These are phyloP conservation scores for Auricularia auricula-judae DNA, from an alignment of 768 basidiomycete genomes.

Conservation along the genomic window DNA sequence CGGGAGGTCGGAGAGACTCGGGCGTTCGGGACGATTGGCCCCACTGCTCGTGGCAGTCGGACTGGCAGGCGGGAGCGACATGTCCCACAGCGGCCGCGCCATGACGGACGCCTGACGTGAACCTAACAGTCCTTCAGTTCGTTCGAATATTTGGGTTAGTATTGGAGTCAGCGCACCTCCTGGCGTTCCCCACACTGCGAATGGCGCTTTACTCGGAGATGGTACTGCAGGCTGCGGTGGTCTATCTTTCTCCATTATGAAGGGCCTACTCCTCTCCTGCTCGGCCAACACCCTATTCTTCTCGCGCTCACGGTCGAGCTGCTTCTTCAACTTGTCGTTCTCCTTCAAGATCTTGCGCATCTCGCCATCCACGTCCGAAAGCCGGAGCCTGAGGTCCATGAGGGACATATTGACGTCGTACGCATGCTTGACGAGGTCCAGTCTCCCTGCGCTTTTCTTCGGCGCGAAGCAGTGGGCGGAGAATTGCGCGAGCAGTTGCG, in stretches of 20 bases:
- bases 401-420: background rate
- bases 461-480: conserved; percentile 47
- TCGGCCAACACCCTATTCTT: background rate
- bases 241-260: too few species aligned
- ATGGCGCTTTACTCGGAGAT: background rate
- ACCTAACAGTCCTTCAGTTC: too few species aligned
- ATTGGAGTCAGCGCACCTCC: background rate
- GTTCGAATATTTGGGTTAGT: too few species aligned
- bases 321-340: background rate
- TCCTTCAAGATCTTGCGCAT: background rate
- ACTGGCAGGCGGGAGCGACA: too few species aligned
- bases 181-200: background rate
- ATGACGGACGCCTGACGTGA: too few species aligned
- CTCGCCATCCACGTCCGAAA: background rate
- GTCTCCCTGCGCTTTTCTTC: conserved; percentile 9
- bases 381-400: background rate
- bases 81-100: too few species aligned
- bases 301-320: background rate
- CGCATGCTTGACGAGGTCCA: conserved; percentile 6
- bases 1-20: too few species aligned
- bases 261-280: background rate
- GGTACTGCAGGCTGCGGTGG: background rate
- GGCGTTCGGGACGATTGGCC: too few species aligned
- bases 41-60: too few species aligned
- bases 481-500: conserved; percentile 48